Base-by-base conservation (phyloP, 208 protist genomes). In the Leishmania guyanensis region DNA sequence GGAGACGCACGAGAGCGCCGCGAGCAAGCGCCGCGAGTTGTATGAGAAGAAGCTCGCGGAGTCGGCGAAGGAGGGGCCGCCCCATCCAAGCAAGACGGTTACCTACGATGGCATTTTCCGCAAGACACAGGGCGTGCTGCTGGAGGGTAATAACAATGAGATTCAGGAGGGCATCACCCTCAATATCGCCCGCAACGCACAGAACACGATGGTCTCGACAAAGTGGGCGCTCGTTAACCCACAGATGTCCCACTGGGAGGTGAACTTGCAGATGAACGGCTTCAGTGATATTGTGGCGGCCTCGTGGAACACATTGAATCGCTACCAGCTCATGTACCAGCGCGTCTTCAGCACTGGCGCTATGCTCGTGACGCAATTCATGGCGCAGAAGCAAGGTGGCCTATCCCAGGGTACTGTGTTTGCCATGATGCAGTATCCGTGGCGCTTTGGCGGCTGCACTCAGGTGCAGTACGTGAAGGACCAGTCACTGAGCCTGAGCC, bases 261-360 rank as follows among this genome's bases (percentile, higher is more conserved):
- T 98, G 12, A 92, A 88, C 60, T 78, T 97, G 60, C 95, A 98
- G 86, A 95, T 96, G 93, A 95, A 96, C 83, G 93, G 93, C 56
- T 98, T 96, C 89, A 90, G 84, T 53, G 95, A 98, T 78, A 80
- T 97, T 70, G 77, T 96, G 29, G 88, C 86, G 9, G 95, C 93
- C 62, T 90, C 90, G 26, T 98, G 93, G 86, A 97, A 87, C 84
- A 97, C 95, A 64, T 73, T 96, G 70, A 96, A 93, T 84, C 91
- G 92, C 69, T 97, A 92, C 84, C 87, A 91, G 83, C 90, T 98
- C 51, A 94, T 95, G 89, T 97, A 98, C 83, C 95, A 98, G 86
- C 92, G 91, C 81, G 82, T 92, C 51, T 91, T 85, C 56, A 92
- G 84, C 78, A 94, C 89, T 22, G 95, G 95, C 8, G 93, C 93